These are phyloP conservation scores for Diaporthe humulicola DNA, from an alignment of 2,329 filamentous ascomycete species.

Conservation along the genomic window DNA sequence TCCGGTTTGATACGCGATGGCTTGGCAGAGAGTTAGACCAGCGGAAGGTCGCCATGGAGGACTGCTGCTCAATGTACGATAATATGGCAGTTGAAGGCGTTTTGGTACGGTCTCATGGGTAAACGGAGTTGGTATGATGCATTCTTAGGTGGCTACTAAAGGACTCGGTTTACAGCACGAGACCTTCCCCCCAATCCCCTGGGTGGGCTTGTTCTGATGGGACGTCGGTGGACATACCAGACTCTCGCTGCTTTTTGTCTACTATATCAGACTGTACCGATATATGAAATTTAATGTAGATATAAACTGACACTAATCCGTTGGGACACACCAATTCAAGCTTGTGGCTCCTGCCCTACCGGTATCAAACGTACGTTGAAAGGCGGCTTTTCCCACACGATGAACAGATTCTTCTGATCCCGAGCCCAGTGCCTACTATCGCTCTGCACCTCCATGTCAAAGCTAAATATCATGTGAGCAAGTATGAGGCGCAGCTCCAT, in stretches of 20 bases:
- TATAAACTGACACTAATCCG: not conserved
- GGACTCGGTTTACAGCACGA: conserved; percentile 23
- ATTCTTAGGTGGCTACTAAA: not conserved
- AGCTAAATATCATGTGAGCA: conserved; percentile 61
- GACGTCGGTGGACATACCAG: not conserved
- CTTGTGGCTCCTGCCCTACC: conserved; percentile 30
- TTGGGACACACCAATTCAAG: not conserved
- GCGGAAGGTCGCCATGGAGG: not conserved
- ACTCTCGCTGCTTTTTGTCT: not conserved
- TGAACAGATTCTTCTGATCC: conserved; percentile 51
- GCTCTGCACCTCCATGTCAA: conserved; percentile 58
- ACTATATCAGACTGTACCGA: not conserved
- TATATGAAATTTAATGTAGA: not conserved
- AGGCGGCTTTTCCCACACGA: conserved; percentile 56
- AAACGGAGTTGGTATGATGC: not conserved
- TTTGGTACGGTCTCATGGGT: not conserved
- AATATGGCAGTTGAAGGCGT: not conserved
- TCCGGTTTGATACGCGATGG: not conserved
- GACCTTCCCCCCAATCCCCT: not conserved
- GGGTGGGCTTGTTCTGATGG: not conserved
- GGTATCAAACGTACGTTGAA: conserved; percentile 53
- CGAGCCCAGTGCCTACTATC: conserved; percentile 53
- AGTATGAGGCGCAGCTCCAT: conserved; percentile 64
- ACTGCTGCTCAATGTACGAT: not conserved
- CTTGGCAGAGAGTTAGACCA: not conserved